Evolutionary conservation across 345 rosid genomes (phyloP).

Genomic region (Conringia planisiliqua): DNA sequence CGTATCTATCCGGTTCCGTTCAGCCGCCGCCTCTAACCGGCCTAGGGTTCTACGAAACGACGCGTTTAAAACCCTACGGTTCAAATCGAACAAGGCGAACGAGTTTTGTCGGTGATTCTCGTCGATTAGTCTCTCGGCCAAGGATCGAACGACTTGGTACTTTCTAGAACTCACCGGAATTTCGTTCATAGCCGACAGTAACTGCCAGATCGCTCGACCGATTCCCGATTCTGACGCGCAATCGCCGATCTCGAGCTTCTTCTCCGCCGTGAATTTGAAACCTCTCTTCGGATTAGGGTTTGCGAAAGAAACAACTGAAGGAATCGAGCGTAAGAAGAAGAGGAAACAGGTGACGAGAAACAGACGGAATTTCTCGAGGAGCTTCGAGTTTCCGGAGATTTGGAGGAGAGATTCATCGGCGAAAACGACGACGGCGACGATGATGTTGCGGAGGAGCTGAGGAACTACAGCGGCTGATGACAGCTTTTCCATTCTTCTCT

Average conservation of each 20-base stretch:
- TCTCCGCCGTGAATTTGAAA: background rate
- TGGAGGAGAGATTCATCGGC: slow-evolving; percentile 61
- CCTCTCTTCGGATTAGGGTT: background rate
- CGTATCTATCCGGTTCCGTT: slow-evolving; percentile 29
- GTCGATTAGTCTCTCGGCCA: slow-evolving; percentile 72
- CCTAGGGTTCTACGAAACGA: slow-evolving; percentile 61
- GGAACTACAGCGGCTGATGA: slow-evolving; percentile 47
- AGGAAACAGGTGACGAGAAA: slow-evolving; percentile 46
- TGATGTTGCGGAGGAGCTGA: slow-evolving; percentile 52
- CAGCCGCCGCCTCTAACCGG: slow-evolving; percentile 58
- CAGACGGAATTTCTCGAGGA: slow-evolving; percentile 51
- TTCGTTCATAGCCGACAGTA: slow-evolving; percentile 50
- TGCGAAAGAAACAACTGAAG: slow-evolving; percentile 35
- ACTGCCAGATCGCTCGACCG: slow-evolving; percentile 71
- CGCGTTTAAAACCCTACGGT: slow-evolving; percentile 50
- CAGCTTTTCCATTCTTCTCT: slow-evolving; percentile 40
- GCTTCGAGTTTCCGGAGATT: slow-evolving; percentile 43
- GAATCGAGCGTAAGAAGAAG: slow-evolving; percentile 61
- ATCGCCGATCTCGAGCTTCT: slow-evolving; percentile 17
- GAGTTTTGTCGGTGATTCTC: slow-evolving; percentile 57
- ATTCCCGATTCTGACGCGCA: slow-evolving; percentile 47
- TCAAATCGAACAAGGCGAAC: slow-evolving; percentile 49
- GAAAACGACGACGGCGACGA: slow-evolving; percentile 46
- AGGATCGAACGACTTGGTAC: slow-evolving; percentile 64
- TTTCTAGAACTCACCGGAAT: slow-evolving; percentile 80